phyloP scores from a whole-genome alignment of 768 basidiomycete species.

The Artomyces pyxidatus region DNA sequence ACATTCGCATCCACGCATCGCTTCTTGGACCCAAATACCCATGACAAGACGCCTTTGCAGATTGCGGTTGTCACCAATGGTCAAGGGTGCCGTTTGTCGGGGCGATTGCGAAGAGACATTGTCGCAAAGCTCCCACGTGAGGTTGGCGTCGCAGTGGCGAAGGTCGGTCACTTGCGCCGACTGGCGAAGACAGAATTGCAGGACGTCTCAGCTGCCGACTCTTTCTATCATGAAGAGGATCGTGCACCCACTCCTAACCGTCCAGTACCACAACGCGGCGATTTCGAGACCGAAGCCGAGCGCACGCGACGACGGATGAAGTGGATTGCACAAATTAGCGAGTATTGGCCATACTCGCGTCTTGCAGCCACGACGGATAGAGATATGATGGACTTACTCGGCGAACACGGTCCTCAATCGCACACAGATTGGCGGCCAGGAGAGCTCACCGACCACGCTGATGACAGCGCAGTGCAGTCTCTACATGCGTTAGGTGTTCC shows the following conservation, averaged over 20 bases:
- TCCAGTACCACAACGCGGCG: slow-evolving; percentile 53
- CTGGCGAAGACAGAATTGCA: slow-evolving; percentile 36
- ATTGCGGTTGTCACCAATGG: slow-evolving; percentile 89
- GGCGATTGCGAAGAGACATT: slow-evolving; percentile 76
- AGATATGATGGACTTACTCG: slow-evolving; percentile 63
- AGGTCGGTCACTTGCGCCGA: slow-evolving; percentile 60
- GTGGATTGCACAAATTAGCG: slow-evolving; percentile 94
- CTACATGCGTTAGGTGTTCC: slow-evolving; percentile 18
- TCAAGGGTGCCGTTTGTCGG: slow-evolving; percentile 78
- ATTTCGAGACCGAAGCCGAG: slow-evolving; percentile 31
- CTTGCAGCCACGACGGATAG: slow-evolving; percentile 58
- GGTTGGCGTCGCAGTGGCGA: slow-evolving; percentile 66
- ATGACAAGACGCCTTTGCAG: slow-evolving; percentile 47
- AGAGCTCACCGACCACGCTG: slow-evolving; percentile 26
- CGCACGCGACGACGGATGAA: slow-evolving; percentile 61
- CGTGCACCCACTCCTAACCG: slow-evolving; percentile 52
- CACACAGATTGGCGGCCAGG: not conserved
- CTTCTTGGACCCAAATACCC: slow-evolving; percentile 46
- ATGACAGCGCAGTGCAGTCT: slow-evolving; percentile 11
- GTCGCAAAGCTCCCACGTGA: slow-evolving; percentile 64
- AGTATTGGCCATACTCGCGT: slow-evolving; percentile 85
- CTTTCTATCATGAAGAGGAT: slow-evolving; percentile 41
- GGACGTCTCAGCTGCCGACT: slow-evolving; percentile 20
- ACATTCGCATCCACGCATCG: slow-evolving; percentile 83
- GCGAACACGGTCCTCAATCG: slow-evolving; percentile 24